Conservation (phyloP, 2,329 filamentous ascomycete genomes). For the Lasiodiplodia hormozganensis region DNA sequence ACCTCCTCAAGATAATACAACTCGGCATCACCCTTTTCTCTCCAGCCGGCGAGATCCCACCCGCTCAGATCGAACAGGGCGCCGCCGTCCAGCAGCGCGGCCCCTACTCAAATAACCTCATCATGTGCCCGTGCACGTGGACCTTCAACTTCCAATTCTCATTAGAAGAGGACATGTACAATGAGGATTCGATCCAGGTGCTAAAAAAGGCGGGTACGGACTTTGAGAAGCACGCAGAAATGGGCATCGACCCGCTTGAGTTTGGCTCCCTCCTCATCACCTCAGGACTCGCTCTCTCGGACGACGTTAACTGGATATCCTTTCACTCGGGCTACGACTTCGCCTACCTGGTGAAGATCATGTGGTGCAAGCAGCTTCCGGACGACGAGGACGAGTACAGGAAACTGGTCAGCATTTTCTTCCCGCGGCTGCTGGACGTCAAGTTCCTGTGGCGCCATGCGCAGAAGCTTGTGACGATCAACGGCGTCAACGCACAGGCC, state of each 20-base stretch:
- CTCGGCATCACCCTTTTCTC: conserved; percentile 94
- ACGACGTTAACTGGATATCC: conserved; percentile 93
- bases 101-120: conserved; percentile 59
- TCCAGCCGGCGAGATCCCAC: conserved; percentile 84
- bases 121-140: conserved; percentile 88
- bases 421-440: conserved; percentile 92
- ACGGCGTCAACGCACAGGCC: conserved; percentile 53
- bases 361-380: conserved; percentile 82
- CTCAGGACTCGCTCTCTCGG: conserved; percentile 86
- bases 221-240: conserved; percentile 80
- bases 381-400: conserved; percentile 92
- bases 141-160: conserved; percentile 99
- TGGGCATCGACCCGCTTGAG: conserved; percentile 87
- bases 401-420: conserved; percentile 87
- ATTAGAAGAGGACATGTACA: conserved; percentile 95
- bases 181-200: conserved; percentile 91
- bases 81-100: conserved; percentile 51
- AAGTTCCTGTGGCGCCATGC: conserved; percentile 97
- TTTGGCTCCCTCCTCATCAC: conserved; percentile 91
- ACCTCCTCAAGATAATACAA: conserved; percentile 96
- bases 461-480: conserved; percentile 66
- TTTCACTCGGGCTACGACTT: conserved; percentile 99
- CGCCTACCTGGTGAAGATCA: conserved; percentile 93
- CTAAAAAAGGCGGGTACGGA: conserved; percentile 92
- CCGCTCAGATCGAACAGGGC: conserved; percentile 64